A percentile compares a stretch with the other conserved stretches of the same genome.
These are phyloP conservation scores for Flaveria linearis DNA, from an alignment of 129 eudicot species.

Conservation along the genomic window DNA sequence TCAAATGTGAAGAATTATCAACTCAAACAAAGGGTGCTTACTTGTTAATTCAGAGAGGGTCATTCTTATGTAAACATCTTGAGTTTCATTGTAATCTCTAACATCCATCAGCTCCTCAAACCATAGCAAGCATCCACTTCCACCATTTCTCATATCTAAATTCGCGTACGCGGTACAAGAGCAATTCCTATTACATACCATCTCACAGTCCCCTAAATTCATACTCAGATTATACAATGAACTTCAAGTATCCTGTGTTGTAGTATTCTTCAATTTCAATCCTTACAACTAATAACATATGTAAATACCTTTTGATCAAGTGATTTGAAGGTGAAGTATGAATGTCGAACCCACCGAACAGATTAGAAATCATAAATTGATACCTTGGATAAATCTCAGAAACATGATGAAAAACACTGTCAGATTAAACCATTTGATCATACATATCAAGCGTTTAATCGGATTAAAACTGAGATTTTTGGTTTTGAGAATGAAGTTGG, in stretches of 20 bases:
- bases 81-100: slow-evolving; percentile 21
- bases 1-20: neutral
- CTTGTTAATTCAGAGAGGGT: slow-evolving; percentile 12
- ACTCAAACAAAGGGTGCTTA: neutral
- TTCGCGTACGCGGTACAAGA: slow-evolving; percentile 16
- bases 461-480: too few relatives aligned
- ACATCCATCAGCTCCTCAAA: slow-evolving; percentile 26
- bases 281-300: too few relatives aligned
- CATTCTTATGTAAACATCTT: slow-evolving; percentile 16
- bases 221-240: slow-evolving; percentile 18
- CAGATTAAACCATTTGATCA: too few relatives aligned
- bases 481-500: too few relatives aligned
- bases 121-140: slow-evolving; percentile 23
- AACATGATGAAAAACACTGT: too few relatives aligned
- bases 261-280: too few relatives aligned
- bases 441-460: too few relatives aligned
- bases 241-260: slow-evolving; percentile 33
- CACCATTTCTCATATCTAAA: slow-evolving; percentile 20
- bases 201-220: slow-evolving; percentile 19
- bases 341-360: too few relatives aligned
- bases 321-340: too few relatives aligned
- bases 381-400: too few relatives aligned
- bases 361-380: too few relatives aligned
- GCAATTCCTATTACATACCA: slow-evolving; percentile 6
- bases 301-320: too few relatives aligned